Evolutionary conservation across 2,329 filamentous ascomycete species (phyloP), one percentile per base, ranked within the genome.

Genomic region (Rutstroemia sp.): DNA sequence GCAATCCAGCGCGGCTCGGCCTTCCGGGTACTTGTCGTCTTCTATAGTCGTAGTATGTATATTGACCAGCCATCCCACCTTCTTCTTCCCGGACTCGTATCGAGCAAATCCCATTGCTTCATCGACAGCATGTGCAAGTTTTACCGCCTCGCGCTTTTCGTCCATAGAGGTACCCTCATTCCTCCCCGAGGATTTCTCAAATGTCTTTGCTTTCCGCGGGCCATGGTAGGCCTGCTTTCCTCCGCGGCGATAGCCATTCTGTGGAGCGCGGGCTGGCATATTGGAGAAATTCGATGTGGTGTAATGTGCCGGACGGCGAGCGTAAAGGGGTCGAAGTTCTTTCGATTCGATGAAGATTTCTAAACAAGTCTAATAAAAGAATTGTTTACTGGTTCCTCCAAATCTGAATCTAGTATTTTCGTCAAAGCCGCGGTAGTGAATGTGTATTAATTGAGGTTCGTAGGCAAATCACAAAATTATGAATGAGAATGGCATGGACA

Each of bases 71-170:
- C 94, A 99, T 61, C 95, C 92, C 50, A 88, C 82, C 69, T 85
- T 88, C 64, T 76, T 78, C 73, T 87, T 90, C 48, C 90, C 94
- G 34, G 89, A 86, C 62, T 99, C 95, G 70, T 92, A 96, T 51
- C 92, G 87, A 36, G 86, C 80, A 71, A 99, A 99, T 53, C 94
- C 95, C 84, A 97, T 94, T 60, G 82, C 80, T 75, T 97, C 94
- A 75, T 99, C 95, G 69, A 99, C 96, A 67, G 79, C 82, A 73
- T 96, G 84, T 34, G 90, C 90, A 51, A 96, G 81, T 56, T 84
- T 84, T 48, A 85, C 87, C 39, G 90, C 86, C 73, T 99, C 92
- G 73, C 89, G 84, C 72, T 90, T 95, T 73, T 99, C 94, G 77
- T 96, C 90, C 66, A 89, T 84, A 7, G 92, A 95, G 1, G 91